Base-by-base conservation (phyloP, 1,284 basidiomycete genomes). In the Neonothopanus nambi region DNA sequence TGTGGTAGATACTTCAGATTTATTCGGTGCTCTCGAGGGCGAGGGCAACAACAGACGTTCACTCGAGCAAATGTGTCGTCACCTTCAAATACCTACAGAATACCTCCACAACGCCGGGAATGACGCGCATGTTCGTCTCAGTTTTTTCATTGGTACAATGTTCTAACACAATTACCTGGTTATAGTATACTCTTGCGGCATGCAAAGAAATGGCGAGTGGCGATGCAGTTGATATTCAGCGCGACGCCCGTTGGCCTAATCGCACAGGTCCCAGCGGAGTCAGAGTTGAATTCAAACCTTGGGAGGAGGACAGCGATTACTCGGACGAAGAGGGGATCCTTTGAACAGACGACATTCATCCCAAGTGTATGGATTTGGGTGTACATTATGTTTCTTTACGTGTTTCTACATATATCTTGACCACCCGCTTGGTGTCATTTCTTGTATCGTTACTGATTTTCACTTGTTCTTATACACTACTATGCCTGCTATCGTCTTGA, bases 31-130 rank as follows among this genome's bases (percentile, higher is more conserved):
- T 8, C 76, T 90, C 35, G 79, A 86, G 57, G 89, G 87, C 8
- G 78, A 80, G 54, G 70, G 71, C 0, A 65, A 71, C 47, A 76
- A 85, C 62, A 76, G 77, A 42, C 71, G 80, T 39, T 70, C 72
- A 0, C 76, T 93, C 13, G 77, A 81, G 52, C 78, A 79, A 23
- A 74, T 82, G 28, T 87, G 85, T 65, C 69, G 73, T 44, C 79
- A 84, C 41, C 75, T 93, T 8, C 77, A 81, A 48, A 76, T 91
- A 43, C 61, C 69, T 0, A 78, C 80, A 1, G 59, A 75, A 30
- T 76, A 76, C 61, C 70, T 91, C 51, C 91, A 93, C 72, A 93
- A 93, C 65, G 89, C 89, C 2, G 91, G 91, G 0, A 93, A 93
- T 63, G 91, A 93, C 67, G 91, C 91, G 0, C 77, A 86, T 64